These are phyloP conservation scores for Suillus americanus DNA, from an alignment of 768 basidiomycete genomes.

Conservation along the genomic window DNA sequence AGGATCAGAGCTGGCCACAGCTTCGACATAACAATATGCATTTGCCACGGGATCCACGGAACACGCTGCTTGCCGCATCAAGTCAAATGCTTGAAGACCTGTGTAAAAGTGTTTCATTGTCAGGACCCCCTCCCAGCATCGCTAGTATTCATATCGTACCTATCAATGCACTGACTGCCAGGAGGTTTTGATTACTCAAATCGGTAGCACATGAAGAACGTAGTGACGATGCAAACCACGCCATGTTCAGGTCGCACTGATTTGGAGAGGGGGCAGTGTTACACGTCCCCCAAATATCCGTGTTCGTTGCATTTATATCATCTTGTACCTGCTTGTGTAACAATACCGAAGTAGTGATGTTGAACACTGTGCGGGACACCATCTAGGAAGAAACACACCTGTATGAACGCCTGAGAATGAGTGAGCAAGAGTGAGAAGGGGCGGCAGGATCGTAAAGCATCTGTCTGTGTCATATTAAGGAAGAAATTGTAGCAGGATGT, in stretches of 20 bases:
- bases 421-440: slow-evolving; percentile 68
- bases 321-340: slow-evolving; percentile 54
- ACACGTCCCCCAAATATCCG: slow-evolving; percentile 78
- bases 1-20: slow-evolving; percentile 53
- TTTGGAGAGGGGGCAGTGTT: slow-evolving; percentile 50
- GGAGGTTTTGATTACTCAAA: slow-evolving; percentile 46
- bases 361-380: slow-evolving; percentile 3
- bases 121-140: background rate
- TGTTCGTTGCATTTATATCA: slow-evolving; percentile 62
- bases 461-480: slow-evolving; percentile 64
- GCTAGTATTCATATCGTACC: slow-evolving; percentile 38
- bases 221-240: slow-evolving; percentile 53
- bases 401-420: slow-evolving; percentile 52
- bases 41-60: slow-evolving; percentile 53
- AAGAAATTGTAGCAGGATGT: slow-evolving; percentile 69
- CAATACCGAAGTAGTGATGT: slow-evolving; percentile 4
- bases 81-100: slow-evolving; percentile 62
- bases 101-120: background rate
- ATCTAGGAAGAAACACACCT: slow-evolving; percentile 39
- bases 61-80: slow-evolving; percentile 67
- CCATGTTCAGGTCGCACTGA: slow-evolving; percentile 70
- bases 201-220: slow-evolving; percentile 56
- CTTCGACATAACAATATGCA: slow-evolving; percentile 74
- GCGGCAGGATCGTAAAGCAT: slow-evolving; percentile 69
- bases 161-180: slow-evolving; percentile 53